Base-by-base conservation (phyloP, 768 basidiomycete genomes). In the Pisolithus albus region DNA sequence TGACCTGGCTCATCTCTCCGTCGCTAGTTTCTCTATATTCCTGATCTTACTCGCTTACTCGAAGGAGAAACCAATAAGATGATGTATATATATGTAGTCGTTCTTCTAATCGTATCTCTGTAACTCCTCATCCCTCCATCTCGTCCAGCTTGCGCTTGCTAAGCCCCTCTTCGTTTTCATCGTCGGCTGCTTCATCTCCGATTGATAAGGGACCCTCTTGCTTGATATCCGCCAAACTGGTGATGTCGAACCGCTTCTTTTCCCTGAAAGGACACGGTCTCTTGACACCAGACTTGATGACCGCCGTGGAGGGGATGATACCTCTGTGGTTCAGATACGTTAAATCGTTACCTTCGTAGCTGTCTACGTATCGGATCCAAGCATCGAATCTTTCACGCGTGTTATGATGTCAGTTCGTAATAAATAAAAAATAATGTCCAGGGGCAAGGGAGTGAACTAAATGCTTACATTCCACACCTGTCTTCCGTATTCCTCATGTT, bases 401-500 rank as follows among this genome's bases (percentile, higher is more conserved):
- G 4, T 58, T 34, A 36, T 28, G 15, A 13, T 13, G 15, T 43
- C 7, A 26, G 24, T 50, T 26, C 26, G 7, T 5, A 24, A 24
- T 3, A 26, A 26, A 26, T 7, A 26, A 26, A 26, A 23, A 4
- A 23, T 23, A 23, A 4, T 26, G 26, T 5, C 26, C 26, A 26
- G 26, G 26, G 43, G 36, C 16, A 5, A 7, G 10, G 26, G 38
- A 38, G 30, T 19, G 6, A 26, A 30, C 16, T 32, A 11, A 15
- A 13, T 30, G 78, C 92, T 54, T 59, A 92, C 90, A 89, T 70
- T 51, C 83, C 87, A 58, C 79, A 75, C 16, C 75, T 77, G 55
- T 89, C 83, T 67, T 99, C 96, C 24, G 92, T 83, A 53, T 76
- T 71, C 44, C 92, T 80, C 86, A 98, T 88, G 56, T 82, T 81